These are phyloP conservation scores for Naganishia kalamii DNA, from an alignment of 768 basidiomycete genomes.

Conservation along the genomic window DNA sequence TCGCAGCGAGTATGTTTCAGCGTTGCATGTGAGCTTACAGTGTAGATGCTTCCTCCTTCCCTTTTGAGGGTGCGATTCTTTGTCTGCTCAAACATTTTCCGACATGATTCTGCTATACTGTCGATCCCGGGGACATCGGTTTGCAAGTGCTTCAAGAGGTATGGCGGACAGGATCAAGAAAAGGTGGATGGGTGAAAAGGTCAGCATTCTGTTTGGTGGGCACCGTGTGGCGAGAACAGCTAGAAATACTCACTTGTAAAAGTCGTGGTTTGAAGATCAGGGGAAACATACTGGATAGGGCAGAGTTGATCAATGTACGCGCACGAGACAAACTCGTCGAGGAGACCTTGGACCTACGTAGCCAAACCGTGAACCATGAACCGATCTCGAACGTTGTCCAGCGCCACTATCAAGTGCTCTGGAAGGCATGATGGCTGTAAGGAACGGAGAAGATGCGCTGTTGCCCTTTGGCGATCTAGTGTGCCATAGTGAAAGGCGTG, in stretches of 20 bases:
- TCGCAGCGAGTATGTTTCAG: not conserved
- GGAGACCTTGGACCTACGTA: not conserved
- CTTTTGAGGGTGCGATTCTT: conserved; percentile 16
- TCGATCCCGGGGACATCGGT: conserved; percentile 6
- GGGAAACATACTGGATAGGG: conserved; percentile 1
- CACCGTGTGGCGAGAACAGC: too few relatives aligned
- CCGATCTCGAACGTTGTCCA: conserved; percentile 9
- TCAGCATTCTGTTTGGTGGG: too few relatives aligned
- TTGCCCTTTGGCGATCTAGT: not conserved
- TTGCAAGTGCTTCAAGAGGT: not conserved
- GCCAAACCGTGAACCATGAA: conserved; percentile 9
- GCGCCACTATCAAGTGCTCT: not conserved
- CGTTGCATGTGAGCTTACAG: not conserved
- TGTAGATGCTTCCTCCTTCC: conserved; percentile 6
- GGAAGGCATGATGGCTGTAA: not conserved
- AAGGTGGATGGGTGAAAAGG: not conserved
- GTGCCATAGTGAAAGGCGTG: too few relatives aligned
- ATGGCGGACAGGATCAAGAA: not conserved
- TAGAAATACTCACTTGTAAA: not conserved
- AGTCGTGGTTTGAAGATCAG: conserved; percentile 15
- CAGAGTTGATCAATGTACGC: not conserved
- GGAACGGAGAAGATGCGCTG: not conserved
- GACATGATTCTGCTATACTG: not conserved
- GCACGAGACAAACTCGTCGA: not conserved
- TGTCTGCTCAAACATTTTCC: conserved; percentile 3